phyloP scores from a whole-genome alignment of 306 rosid species.

The Vigna angularis region DNA sequence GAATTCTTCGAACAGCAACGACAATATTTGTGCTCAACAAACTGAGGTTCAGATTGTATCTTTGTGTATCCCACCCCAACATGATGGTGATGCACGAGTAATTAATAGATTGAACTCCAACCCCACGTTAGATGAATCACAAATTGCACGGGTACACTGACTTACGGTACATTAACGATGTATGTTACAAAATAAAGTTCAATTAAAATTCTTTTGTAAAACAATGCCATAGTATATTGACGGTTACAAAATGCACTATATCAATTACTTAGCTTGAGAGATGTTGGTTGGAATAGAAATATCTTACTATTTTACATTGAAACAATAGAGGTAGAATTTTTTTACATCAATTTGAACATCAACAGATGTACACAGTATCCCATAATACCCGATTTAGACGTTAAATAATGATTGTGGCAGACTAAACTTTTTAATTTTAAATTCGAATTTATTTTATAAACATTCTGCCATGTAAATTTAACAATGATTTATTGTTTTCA shows the following conservation, averaged over 20 bases:
- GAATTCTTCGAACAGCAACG: background rate
- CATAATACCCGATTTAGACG: no score
- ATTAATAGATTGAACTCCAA: background rate
- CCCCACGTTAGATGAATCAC: constrained; percentile 7
- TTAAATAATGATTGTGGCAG: no score
- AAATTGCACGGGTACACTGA: background rate
- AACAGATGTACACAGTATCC: no score
- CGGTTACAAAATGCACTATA: background rate
- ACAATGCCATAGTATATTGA: background rate
- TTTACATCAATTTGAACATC: no score
- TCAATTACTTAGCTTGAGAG: background rate
- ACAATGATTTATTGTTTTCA: no score
- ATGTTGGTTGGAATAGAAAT: background rate
- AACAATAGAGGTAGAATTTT: no score
- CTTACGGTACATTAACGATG: background rate
- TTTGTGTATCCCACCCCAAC: constrained; percentile 1
- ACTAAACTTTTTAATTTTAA: no score
- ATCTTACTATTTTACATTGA: background rate
- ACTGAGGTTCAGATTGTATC: background rate
- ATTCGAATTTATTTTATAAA: no score
- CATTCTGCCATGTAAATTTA: no score
- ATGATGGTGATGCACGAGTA: background rate
- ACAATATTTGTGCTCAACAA: background rate
- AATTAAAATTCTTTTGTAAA: background rate
- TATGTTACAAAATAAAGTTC: background rate